Evolutionary conservation across 495 filamentous ascomycete genomes (phyloP).

Genomic region (Neurospora sublineolata): DNA sequence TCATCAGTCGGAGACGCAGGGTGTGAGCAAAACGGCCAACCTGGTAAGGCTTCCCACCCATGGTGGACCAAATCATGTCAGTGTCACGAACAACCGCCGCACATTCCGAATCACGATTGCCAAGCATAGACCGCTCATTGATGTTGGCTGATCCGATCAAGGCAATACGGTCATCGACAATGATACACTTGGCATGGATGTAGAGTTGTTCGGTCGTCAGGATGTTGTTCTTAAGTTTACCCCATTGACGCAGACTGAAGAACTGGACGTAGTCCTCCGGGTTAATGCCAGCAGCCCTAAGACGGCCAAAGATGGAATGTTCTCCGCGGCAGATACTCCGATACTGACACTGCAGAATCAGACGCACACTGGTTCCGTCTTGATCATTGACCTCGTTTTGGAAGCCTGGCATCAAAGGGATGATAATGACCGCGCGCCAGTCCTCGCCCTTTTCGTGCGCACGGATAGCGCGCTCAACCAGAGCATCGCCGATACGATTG

Average conservation of each 20-base stretch:
- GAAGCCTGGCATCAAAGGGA: constrained; percentile 95
- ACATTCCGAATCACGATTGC: constrained; percentile 81
- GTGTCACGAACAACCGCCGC: constrained; percentile 88
- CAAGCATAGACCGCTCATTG: constrained; percentile 95
- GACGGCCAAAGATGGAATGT: constrained; percentile 79
- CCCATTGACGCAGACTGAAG: constrained; percentile 87
- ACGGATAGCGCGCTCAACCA: constrained; percentile 82
- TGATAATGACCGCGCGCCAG: constrained; percentile 89
- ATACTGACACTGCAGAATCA: constrained; percentile 98
- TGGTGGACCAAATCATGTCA: constrained; percentile 83
- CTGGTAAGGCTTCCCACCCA: constrained; percentile 78
- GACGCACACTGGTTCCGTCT: constrained; percentile 82
- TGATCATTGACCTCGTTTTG: constrained; percentile 92
- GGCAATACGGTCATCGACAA: constrained; percentile 87
- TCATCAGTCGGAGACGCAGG: constrained; percentile 86
- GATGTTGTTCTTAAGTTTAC: constrained; percentile 71
- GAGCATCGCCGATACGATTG: constrained; percentile 88
- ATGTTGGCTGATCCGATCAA: constrained; percentile 98
- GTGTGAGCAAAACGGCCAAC: constrained; percentile 91
- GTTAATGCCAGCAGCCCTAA: constrained; percentile 74
- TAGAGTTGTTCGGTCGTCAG: constrained; percentile 95
- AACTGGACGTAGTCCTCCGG: constrained; percentile 96
- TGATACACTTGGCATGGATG: constrained; percentile 95
- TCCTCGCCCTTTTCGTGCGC: constrained; percentile 76
- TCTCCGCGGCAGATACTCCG: constrained; percentile 93